Evolutionary conservation across 2,329 filamentous ascomycete genomes (phyloP), one percentile per base, ranked within the genome.

Genomic region (Colletotrichum simmondsii): DNA sequence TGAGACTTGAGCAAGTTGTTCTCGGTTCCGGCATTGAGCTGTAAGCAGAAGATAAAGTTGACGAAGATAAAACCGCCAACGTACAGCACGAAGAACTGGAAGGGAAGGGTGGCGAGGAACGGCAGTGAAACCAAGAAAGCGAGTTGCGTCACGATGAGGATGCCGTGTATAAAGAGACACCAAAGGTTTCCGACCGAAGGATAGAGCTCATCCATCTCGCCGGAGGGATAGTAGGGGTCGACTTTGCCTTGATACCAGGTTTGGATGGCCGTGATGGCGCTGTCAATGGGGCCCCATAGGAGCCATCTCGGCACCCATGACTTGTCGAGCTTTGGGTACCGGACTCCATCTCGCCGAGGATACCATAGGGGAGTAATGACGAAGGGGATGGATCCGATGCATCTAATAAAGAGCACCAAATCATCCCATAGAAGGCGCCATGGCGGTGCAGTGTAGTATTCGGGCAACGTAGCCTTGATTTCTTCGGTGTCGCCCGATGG

Each of bases 151-250:
- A 92, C 65, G 35, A 87, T 77, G 5, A 95, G 85, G 42, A 93
- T 68, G 2, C 84, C 49, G 76, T 95, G 93, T 5, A 92, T 77
- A n/a, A 81, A 76, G 26, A 94, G 79, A 67, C 87, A 88, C 75
- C 85, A 86, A 0, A 91, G 42, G 75, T 95, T 95, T 49, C 81
- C 79, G 12, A 76, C 70, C 0, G 88, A 92, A 1, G 87, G 87
- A 72, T 91, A 88, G 11, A 95, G 83, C 82, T 95, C 93, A 75
- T 92, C 91, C 60, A 93, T 83, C 59, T 85, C 77, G 10, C 84
- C 88, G 1, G 88, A 89, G 49, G 85, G 84, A 67, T 83, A 83
- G 2, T 60, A 72, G 8, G 49, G 66, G 5, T 72, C 66, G 54
- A 68, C 60, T 2, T 28, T 35, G 2, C 22, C 35, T 32, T 72